phyloP scores from a whole-genome alignment of 208 protist species.

The Acanthamoeba sp. region DNA sequence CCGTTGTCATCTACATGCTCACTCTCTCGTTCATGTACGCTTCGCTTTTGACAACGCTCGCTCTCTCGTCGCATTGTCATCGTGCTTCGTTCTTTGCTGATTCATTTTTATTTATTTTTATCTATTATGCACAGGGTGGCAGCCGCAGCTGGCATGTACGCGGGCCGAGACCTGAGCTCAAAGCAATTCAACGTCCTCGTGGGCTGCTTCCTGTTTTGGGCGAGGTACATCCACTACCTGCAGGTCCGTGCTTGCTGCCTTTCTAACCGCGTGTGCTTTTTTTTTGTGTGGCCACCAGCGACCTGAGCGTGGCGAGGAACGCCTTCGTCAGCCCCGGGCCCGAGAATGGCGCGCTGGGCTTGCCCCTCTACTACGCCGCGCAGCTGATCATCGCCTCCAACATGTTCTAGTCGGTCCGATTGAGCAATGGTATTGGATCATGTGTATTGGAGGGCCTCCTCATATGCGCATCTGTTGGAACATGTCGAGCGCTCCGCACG shows the following conservation, averaged over 20 bases:
- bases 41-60: too few species aligned
- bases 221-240: too few species aligned
- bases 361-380: conserved; percentile 7
- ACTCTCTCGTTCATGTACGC: neutral
- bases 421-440: too few species aligned
- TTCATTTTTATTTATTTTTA: neutral
- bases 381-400: conserved; percentile 43
- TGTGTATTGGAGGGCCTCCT: neutral
- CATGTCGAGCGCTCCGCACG: neutral
- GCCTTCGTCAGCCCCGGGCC: neutral
- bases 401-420: conserved; percentile 1
- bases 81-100: neutral
- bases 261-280: neutral
- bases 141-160: neutral
- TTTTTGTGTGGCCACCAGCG: neutral
- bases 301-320: neutral
- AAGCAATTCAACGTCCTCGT: conserved; percentile 29
- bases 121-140: neutral
- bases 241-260: too few species aligned
- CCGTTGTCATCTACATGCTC: neutral
- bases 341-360: neutral
- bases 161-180: neutral
- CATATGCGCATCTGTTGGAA: neutral
- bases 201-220: neutral
- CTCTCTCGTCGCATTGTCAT: neutral